A percentile compares a stretch with the other conserved stretches of the same genome.
These are phyloP conservation scores for Linderniella brevidens DNA, from an alignment of 257 asterid genomes.

Conservation along the genomic window DNA sequence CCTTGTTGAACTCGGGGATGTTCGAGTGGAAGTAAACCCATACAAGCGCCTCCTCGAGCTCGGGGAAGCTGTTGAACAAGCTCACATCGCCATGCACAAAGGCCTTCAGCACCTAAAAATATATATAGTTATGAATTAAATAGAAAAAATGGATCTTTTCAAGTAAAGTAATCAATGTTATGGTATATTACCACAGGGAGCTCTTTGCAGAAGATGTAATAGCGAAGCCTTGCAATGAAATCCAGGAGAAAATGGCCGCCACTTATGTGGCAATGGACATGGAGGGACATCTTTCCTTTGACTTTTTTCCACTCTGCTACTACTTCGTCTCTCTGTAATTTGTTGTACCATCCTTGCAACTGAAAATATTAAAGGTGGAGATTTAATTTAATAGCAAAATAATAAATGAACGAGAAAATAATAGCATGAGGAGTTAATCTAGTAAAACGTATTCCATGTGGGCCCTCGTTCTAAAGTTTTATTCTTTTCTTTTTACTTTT, in stretches of 20 bases:
- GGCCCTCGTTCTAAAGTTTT: too few relatives aligned
- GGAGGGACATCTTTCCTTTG: conserved; percentile 8
- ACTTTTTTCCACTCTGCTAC: conserved; percentile 6
- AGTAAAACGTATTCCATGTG: too few relatives aligned
- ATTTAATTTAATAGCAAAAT: too few relatives aligned
- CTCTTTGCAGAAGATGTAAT: conserved; percentile 6
- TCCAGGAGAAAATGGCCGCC: conserved; percentile 7
- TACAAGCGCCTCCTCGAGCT: conserved; percentile 53
- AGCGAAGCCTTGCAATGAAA: conserved; percentile 1
- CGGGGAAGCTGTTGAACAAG: conserved; percentile 52
- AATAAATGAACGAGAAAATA: too few relatives aligned
- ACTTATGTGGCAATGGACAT: conserved; percentile 5
- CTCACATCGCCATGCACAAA: conserved; percentile 64
- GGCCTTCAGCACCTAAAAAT: conserved; percentile 63
- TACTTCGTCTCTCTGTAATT: conserved; percentile 3
- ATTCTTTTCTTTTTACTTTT: too few relatives aligned
- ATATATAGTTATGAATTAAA: too few relatives aligned
- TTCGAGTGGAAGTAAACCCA: conserved; percentile 94
- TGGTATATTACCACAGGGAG: conserved; percentile 1
- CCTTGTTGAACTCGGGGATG: conserved; percentile 67
- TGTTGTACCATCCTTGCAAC: conserved; percentile 7
- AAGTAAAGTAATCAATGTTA: too few relatives aligned
- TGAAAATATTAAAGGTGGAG: neutral
- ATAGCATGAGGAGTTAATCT: too few relatives aligned
- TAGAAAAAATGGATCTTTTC: too few relatives aligned